These are phyloP conservation scores for Podila minutissima DNA, from an alignment of 192 early-diverging fungal genomes.

Conservation along the genomic window DNA sequence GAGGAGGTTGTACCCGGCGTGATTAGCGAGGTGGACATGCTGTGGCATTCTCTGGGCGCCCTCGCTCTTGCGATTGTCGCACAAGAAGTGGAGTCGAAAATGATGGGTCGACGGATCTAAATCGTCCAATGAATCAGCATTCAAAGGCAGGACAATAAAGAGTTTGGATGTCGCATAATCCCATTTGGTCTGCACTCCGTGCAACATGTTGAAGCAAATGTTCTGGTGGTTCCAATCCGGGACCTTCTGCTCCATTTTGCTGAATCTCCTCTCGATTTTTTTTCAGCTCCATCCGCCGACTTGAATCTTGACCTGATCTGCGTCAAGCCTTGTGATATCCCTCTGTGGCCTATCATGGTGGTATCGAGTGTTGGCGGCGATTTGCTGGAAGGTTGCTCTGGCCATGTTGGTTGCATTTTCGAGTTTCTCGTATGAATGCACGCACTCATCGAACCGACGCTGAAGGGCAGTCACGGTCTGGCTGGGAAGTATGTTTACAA, in stretches of 20 bases:
- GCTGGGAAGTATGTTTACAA: no score
- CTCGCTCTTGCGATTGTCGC: not conserved
- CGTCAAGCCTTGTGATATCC: not conserved
- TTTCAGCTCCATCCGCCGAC: no score
- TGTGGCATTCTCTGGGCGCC: not conserved
- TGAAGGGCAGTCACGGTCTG: no score
- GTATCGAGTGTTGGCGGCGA: not conserved
- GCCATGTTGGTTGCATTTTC: no score
- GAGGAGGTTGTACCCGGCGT: not conserved
- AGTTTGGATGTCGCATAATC: not conserved
- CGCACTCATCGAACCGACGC: no score
- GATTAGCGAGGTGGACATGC: not conserved
- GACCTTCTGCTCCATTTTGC: not conserved
- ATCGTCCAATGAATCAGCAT: not conserved
- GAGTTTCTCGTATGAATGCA: no score
- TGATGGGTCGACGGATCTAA: not conserved
- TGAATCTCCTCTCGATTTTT: not conserved
- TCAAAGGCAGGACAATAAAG: not conserved
- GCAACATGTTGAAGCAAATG: not conserved
- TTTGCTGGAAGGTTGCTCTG: not conserved
- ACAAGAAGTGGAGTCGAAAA: not conserved
- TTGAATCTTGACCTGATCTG: not conserved
- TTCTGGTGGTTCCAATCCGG: not conserved
- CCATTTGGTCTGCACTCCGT: not conserved
- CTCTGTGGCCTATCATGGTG: not conserved